Evolutionary conservation across 495 filamentous ascomycete species (phyloP).

Genomic region (Neurospora sublineolata): DNA sequence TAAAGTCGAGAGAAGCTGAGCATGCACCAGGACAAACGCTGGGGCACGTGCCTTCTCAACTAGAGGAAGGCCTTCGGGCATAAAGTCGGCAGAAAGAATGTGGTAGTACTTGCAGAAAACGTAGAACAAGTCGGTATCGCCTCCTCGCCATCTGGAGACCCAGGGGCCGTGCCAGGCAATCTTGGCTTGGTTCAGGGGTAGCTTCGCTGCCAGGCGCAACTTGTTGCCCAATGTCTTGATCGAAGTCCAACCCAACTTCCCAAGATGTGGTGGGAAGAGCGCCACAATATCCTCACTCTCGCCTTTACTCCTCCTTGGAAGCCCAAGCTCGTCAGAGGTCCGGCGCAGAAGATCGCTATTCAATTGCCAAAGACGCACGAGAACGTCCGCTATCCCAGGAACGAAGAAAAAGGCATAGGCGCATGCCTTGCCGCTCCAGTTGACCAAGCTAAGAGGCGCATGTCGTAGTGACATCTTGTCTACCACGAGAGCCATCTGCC

Average conservation of each 20-base stretch:
- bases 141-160: slow-evolving; percentile 76
- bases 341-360: slow-evolving; percentile 54
- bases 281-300: slow-evolving; percentile 50
- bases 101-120: slow-evolving; percentile 90
- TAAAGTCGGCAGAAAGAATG: slow-evolving; percentile 68
- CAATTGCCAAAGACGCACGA: slow-evolving; percentile 74
- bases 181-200: slow-evolving; percentile 57
- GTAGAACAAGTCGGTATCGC: slow-evolving; percentile 87
- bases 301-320: slow-evolving; percentile 34
- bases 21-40: slow-evolving; percentile 72
- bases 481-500: slow-evolving; percentile 80
- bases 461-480: slow-evolving; percentile 84
- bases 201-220: slow-evolving; percentile 55
- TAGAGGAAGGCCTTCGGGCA: slow-evolving; percentile 49
- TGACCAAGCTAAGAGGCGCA: slow-evolving; percentile 83
- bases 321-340: slow-evolving; percentile 51
- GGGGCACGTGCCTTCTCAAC: slow-evolving; percentile 61
- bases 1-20: slow-evolving; percentile 69
- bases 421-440: slow-evolving; percentile 86
- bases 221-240: slow-evolving; percentile 48
- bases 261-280: slow-evolving; percentile 62
- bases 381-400: slow-evolving; percentile 74
- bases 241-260: slow-evolving; percentile 61
- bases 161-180: slow-evolving; percentile 82
- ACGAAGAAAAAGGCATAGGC: slow-evolving; percentile 97